phyloP scores from a whole-genome alignment of 1,139 yeast species.

The Geotrichum bryndzae region DNA sequence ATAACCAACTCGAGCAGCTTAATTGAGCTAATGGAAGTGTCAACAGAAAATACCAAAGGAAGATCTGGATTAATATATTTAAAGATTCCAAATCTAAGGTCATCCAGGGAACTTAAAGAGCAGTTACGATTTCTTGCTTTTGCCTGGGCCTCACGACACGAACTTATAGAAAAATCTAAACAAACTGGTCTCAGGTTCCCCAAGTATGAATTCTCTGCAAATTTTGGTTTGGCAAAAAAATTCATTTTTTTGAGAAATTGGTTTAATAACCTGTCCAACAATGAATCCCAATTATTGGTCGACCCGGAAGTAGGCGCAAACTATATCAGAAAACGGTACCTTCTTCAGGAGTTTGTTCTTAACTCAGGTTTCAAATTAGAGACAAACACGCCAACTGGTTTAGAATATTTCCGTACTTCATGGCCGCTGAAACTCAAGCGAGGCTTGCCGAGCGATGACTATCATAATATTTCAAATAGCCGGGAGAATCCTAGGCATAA shows the following conservation, averaged over 20 bases:
- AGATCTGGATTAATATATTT: background rate
- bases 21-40: constrained; percentile 5
- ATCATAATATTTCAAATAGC: background rate
- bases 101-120: background rate
- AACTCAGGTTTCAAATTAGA: background rate
- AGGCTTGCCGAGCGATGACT: background rate
- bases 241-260: constrained; percentile 8
- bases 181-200: constrained; percentile 4
- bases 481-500: background rate
- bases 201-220: background rate
- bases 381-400: background rate
- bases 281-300: background rate
- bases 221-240: constrained; percentile 9
- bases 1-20: background rate
- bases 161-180: background rate
- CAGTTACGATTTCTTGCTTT: background rate
- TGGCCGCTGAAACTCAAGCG: background rate
- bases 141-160: background rate
- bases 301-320: constrained; percentile 8
- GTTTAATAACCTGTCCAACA: background rate
- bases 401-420: background rate
- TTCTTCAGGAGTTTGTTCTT: constrained; percentile 10
- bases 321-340: constrained; percentile 6
- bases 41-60: background rate
- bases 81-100: background rate